These are phyloP conservation scores for Reutealis trisperma DNA, from an alignment of 345 rosid genomes.

Conservation along the genomic window DNA sequence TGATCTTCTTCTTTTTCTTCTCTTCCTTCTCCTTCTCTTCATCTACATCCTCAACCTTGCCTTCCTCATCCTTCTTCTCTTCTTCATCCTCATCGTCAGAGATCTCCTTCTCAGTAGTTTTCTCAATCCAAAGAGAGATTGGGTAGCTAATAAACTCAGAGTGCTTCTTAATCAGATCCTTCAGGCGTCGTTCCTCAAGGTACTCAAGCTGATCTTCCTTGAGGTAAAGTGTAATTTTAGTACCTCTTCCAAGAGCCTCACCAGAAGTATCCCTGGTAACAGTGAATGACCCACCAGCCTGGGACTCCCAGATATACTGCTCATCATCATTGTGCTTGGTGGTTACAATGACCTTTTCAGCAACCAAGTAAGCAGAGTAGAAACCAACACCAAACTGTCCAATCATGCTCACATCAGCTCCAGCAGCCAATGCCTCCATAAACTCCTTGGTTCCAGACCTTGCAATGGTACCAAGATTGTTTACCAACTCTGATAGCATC, in stretches of 20 bases:
- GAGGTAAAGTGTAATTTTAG: slow-evolving; percentile 69
- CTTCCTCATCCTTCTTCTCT: slow-evolving; percentile 82
- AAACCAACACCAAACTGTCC: slow-evolving; percentile 91
- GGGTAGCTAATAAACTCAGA: slow-evolving; percentile 96
- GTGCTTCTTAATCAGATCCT: slow-evolving; percentile 88
- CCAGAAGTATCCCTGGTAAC: slow-evolving; percentile 73
- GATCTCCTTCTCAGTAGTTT: slow-evolving; percentile 84
- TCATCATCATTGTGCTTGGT: slow-evolving; percentile 85
- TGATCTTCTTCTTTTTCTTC: slow-evolving; percentile 87
- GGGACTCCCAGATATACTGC: slow-evolving; percentile 92
- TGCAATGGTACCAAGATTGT: slow-evolving; percentile 86
- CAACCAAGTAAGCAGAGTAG: slow-evolving; percentile 80
- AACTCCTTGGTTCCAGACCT: slow-evolving; percentile 91
- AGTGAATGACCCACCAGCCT: slow-evolving; percentile 91
- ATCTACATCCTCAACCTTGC: slow-evolving; percentile 76
- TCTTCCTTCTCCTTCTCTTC: slow-evolving; percentile 74
- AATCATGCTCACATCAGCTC: slow-evolving; percentile 90
- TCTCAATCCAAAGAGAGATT: slow-evolving; percentile 83
- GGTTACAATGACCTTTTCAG: slow-evolving; percentile 77
- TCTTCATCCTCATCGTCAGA: slow-evolving; percentile 92
- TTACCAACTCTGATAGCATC: slow-evolving; percentile 64
- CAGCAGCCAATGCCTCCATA: slow-evolving; percentile 86
- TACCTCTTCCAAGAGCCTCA: slow-evolving; percentile 76
- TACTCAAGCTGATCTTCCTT: slow-evolving; percentile 92
- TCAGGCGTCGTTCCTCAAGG: slow-evolving; percentile 81